Evolutionary conservation across 2,329 filamentous ascomycete genomes (phyloP), one percentile per base, ranked within the genome.

Genomic region (Cladophialophora psammophila): DNA sequence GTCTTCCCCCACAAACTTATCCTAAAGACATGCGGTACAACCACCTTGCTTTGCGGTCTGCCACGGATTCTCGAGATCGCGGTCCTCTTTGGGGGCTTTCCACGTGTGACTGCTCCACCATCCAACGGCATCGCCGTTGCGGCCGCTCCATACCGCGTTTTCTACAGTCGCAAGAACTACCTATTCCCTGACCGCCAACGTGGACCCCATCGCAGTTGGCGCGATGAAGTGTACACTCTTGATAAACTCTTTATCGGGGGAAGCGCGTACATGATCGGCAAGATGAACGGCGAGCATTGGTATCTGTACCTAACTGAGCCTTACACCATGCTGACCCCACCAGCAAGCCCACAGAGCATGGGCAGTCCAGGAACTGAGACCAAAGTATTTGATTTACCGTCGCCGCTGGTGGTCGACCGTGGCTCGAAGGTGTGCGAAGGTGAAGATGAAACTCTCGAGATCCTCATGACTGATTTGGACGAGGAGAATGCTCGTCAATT

Each of bases 221-320:
- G 93, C 73, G 91, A 97, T 77, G 95, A 99, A 79, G 94, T 98
- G 76, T 91, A 90, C 75, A 96, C 90, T 74, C 86, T 99, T 70
- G 95, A 99, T 81, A 90, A 91, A 77, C 92, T 94, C 80, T 97
- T 99, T 78, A 85, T 91, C 69, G 90, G 92, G 64, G 95, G 95
- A 63, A 98, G 94, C 79, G 95, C 95, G 59, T 99, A 99, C 80
- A 97, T 98, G 94, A 96, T 99, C 72, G 95, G 95, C 76, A 98
- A 97, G 83, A 98, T 98, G 94, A 99, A 99, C 74, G 94, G 95
- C 66, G 95, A 99, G 79, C 95, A 99, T 75, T 99, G 95, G 95
- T 98, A 98, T 78, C 84, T 99, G 64, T 99, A 99, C 82, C 90
- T 98, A 75, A 98, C 95, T 12, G 92, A 92, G 60, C 94, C 95